Evolutionary conservation across 1,284 basidiomycete genomes (phyloP), one percentile per base, ranked within the genome.

Genomic region (Naganishia albida): DNA sequence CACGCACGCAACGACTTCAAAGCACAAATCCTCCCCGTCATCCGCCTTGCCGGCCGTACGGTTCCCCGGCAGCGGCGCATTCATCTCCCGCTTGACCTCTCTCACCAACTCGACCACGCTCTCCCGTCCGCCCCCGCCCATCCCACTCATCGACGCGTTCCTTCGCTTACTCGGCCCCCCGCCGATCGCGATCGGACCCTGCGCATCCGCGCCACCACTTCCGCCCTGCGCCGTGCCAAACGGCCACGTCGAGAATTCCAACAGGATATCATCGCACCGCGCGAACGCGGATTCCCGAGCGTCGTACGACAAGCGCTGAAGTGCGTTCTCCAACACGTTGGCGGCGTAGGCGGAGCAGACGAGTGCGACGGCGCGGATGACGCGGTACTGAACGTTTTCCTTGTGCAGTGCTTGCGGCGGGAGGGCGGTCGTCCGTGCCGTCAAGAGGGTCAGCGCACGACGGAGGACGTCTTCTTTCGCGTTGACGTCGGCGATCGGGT

Each of bases 301-400:
- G 77, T 96, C 93, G 73, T 94, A 96, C 12, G 86, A 87, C 30
- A 96, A 81, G 69, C 91, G 82, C 64, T 87, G 86, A 70, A 96
- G 88, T 15, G 91, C 92, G 72, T 95, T 95, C 74, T 96, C 93
- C 56, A 96, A 83, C n/a, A 97, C 93, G 73, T 88, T 91, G 16
- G 92, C 93, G 0, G 93, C 91, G 73, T 95, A 95, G n/a, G 81
- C 80, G 0, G 92, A 87, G 72, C 90, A 93, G 12, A 88, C 90
- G 56, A 96, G 83, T 66, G 87, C 88, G 25, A 94, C 89, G 0
- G 89, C 87, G n/a, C 93, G 83, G 66, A 87, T 81, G 7, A 85
- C 86, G 39, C 92, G 84, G 78, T 88, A 91, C 73, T 91, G 87
- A 52, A 88, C 87, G 60, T 88, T 88, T 71, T 87, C 85, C 72